Conservation (phyloP, 176 grass and related monocot genomes). For the Hordeum marinum region DNA sequence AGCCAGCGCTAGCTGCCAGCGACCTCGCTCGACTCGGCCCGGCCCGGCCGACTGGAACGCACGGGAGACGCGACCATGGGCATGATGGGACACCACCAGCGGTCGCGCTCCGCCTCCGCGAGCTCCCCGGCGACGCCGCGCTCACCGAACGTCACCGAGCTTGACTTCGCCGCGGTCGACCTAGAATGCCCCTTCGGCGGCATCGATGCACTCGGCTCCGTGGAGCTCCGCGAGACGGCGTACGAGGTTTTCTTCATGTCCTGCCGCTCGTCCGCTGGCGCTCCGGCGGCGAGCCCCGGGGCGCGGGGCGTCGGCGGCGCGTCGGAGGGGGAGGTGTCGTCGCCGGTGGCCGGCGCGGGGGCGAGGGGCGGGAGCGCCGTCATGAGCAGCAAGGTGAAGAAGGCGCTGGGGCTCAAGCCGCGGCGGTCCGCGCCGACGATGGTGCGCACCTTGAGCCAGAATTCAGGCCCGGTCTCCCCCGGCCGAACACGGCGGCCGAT, state of each 20-base stretch:
- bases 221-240: constrained; percentile 55
- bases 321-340: constrained; percentile 28
- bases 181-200: constrained; percentile 54
- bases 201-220: constrained; percentile 38
- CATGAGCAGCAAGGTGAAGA: constrained; percentile 70
- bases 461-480: constrained; percentile 42
- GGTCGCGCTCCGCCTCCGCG: constrained; percentile 34
- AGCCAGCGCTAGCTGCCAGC: not conserved
- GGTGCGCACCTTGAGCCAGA: constrained; percentile 61
- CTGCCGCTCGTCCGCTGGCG: constrained; percentile 33
- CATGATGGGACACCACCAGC: constrained; percentile 35
- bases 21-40: not conserved
- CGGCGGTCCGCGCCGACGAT: constrained; percentile 38
- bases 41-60: constrained; percentile 7
- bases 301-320: not conserved
- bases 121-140: constrained; percentile 13
- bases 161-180: constrained; percentile 26
- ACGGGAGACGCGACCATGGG: constrained; percentile 9
- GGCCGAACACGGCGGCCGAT: constrained; percentile 58
- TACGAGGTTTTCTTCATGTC: constrained; percentile 75
- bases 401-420: constrained; percentile 63
- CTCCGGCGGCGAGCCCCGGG: not conserved
- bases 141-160: constrained; percentile 14
- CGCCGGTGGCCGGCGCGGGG: not conserved
- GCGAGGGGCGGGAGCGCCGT: constrained; percentile 36